phyloP scores from a whole-genome alignment of 768 basidiomycete species.

The Mycena pura region DNA sequence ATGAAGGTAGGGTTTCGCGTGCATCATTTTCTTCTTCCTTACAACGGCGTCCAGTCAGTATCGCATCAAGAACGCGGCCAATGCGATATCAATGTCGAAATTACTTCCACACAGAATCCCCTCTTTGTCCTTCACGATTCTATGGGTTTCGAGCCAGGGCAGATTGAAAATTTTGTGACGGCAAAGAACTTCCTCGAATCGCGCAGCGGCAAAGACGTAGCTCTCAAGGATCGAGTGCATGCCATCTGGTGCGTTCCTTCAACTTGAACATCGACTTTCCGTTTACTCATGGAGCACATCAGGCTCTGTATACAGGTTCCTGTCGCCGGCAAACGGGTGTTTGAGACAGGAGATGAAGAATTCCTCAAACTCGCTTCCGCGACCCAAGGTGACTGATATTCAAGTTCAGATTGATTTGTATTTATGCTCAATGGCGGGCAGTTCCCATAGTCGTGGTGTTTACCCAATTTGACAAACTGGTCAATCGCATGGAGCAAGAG shows the following conservation, averaged over 20 bases:
- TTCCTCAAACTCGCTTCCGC: background rate
- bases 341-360: too few relatives aligned
- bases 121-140: background rate
- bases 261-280: background rate
- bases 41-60: background rate
- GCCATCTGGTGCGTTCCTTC: background rate
- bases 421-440: background rate
- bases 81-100: background rate
- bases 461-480: too few relatives aligned
- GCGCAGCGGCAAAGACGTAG: background rate
- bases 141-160: background rate
- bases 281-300: background rate
- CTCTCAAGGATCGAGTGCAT: too few relatives aligned
- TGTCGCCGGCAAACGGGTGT: background rate
- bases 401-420: background rate
- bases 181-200: background rate
- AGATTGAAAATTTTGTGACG: background rate
- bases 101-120: background rate
- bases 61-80: background rate
- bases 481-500: background rate
- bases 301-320: background rate
- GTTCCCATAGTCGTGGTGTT: background rate
- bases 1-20: background rate
- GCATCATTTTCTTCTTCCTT: background rate
- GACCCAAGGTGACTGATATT: background rate